Conservation (phyloP, 2,329 filamentous ascomycete genomes). For the Fusarium paranaense region DNA sequence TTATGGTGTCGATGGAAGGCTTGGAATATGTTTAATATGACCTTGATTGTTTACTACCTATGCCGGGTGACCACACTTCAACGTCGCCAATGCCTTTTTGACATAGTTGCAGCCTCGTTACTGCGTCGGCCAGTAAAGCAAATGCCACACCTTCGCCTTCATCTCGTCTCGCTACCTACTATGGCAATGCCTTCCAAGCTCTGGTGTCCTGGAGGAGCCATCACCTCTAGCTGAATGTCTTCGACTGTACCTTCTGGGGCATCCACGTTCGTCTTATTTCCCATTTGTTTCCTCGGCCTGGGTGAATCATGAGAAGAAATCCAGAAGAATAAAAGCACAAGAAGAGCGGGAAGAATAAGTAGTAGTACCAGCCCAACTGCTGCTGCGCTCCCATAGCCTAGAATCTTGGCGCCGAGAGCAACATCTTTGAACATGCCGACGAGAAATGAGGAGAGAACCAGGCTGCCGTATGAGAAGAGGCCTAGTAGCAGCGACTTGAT, state of each 20-base stretch:
- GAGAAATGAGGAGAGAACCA: neutral
- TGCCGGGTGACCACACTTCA: neutral
- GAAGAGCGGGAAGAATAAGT: neutral
- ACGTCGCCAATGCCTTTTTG: no score
- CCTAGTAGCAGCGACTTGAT: neutral
- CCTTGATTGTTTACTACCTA: neutral
- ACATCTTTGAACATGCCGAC: conserved; percentile 9
- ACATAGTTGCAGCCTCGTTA: no score
- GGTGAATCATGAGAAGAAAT: neutral
- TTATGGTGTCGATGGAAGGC: neutral
- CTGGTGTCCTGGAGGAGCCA: neutral
- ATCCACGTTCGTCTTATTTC: neutral
- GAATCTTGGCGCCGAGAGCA: neutral
- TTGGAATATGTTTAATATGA: neutral
- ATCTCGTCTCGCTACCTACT: neutral
- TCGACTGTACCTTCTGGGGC: neutral
- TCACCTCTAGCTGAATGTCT: neutral
- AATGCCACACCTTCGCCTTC: neutral
- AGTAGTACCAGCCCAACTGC: neutral
- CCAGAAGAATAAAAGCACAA: neutral
- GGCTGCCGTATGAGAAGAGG: neutral
- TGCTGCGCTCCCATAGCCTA: neutral
- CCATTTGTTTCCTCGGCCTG: neutral
- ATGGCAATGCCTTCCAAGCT: neutral
- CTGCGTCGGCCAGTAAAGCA: no score